phyloP scores from a whole-genome alignment of 2,329 filamentous ascomycete genomes.

The Periconia macrospinosa region DNA sequence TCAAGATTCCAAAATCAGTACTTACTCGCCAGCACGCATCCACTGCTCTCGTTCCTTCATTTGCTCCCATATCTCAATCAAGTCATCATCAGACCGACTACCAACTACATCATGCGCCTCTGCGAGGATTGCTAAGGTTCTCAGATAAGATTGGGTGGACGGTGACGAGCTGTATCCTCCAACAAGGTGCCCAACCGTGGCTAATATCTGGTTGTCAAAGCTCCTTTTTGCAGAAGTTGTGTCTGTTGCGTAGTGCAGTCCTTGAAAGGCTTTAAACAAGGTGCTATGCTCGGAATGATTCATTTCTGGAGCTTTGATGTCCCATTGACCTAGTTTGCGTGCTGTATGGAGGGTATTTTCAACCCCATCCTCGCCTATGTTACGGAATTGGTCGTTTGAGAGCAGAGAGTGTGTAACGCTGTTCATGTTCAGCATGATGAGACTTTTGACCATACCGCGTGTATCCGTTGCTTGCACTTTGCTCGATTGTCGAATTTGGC shows the following conservation, averaged over 20 bases:
- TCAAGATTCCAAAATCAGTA: constrained; percentile 6
- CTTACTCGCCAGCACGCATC: constrained; percentile 81
- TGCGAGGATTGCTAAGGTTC: constrained; percentile 68
- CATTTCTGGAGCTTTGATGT: constrained; percentile 72
- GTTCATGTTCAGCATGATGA: constrained; percentile 80
- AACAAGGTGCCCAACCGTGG: constrained; percentile 45
- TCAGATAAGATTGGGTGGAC: constrained; percentile 26
- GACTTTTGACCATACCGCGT: constrained; percentile 71
- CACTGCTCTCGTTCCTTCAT: constrained; percentile 71
- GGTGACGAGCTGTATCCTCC: constrained; percentile 27
- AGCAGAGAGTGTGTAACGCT: constrained; percentile 82
- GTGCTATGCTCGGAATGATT: constrained; percentile 67
- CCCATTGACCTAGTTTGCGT: constrained; percentile 86
- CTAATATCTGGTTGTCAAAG: constrained; percentile 64
- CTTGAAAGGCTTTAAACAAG: constrained; percentile 80
- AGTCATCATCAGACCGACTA: constrained; percentile 59
- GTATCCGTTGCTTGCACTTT: constrained; percentile 61
- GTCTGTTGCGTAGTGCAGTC: constrained; percentile 68
- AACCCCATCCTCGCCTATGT: constrained; percentile 60
- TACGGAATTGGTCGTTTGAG: constrained; percentile 65
- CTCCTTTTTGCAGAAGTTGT: constrained; percentile 56
- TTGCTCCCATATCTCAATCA: constrained; percentile 63
- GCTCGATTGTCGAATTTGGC: constrained; percentile 68
- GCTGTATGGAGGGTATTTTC: constrained; percentile 79
- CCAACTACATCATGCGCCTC: constrained; percentile 80